Evolutionary conservation across 805 yeast genomes (phyloP).

Genomic region (Kodamaea neixiangensis): DNA sequence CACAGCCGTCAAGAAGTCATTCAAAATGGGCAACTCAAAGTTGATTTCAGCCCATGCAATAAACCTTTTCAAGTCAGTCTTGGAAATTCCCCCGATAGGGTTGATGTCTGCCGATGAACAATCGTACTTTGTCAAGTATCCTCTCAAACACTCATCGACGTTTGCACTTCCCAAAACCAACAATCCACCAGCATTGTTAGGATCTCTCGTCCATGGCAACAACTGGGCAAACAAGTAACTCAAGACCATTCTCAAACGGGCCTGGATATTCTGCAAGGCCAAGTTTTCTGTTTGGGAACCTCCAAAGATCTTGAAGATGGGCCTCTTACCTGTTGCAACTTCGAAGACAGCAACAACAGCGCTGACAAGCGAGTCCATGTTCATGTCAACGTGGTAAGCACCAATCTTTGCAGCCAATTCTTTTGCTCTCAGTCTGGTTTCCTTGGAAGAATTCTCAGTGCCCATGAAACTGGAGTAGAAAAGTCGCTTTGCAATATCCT

Average conservation of each 20-base stretch:
- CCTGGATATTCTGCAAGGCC: slow-evolving; percentile 96
- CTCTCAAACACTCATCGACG: slow-evolving; percentile 95
- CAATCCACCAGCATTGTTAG: slow-evolving; percentile 64
- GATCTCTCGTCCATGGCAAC: slow-evolving; percentile 89
- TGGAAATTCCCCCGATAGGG: slow-evolving; percentile 98
- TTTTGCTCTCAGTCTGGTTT: slow-evolving; percentile 82
- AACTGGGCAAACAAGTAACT: slow-evolving; percentile 92
- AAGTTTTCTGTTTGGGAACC: slow-evolving; percentile 90
- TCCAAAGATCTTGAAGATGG: slow-evolving; percentile 89
- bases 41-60: slow-evolving; percentile 73
- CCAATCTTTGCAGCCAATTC: slow-evolving; percentile 76
- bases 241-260: slow-evolving; percentile 91
- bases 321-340: slow-evolving; percentile 86
- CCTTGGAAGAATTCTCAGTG: slow-evolving; percentile 85
- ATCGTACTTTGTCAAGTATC: slow-evolving; percentile 94
- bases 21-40: slow-evolving; percentile 75
- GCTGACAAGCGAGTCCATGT: slow-evolving; percentile 82
- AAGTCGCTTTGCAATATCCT: slow-evolving; percentile 70
- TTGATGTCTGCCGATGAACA: slow-evolving; percentile 97
- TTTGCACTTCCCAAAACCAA: slow-evolving; percentile 94
- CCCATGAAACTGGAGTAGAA: slow-evolving; percentile 97
- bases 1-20: slow-evolving; percentile 81
- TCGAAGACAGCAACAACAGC: slow-evolving; percentile 78
- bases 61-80: slow-evolving; percentile 85
- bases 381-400: slow-evolving; percentile 85